Conservation (phyloP, 192 early-diverging fungal species). For the Dissophora ornata region DNA sequence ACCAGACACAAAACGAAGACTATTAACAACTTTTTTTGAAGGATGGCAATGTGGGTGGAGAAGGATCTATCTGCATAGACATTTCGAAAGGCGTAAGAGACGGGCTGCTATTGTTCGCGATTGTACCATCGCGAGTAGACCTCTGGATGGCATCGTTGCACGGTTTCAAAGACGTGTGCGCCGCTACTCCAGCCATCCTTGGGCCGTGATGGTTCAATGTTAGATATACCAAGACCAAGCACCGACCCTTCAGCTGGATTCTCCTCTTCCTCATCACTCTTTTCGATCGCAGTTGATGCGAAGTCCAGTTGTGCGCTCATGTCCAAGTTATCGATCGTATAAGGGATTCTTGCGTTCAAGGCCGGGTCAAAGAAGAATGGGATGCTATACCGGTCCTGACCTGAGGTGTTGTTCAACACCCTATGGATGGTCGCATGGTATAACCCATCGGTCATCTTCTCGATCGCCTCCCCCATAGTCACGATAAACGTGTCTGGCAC, state of each 20-base stretch:
- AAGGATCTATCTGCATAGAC: too few species aligned
- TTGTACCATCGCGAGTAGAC: conserved; percentile 32
- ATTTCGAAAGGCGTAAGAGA: too few species aligned
- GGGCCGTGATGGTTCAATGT: neutral
- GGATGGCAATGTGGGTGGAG: too few species aligned
- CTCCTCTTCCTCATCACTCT: too few species aligned
- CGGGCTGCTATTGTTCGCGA: too few species aligned
- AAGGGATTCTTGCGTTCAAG: conserved; percentile 50
- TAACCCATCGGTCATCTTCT: conserved; percentile 59
- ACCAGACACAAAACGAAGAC: too few species aligned
- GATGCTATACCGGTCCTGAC: conserved; percentile 64
- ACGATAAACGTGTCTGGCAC: conserved; percentile 71
- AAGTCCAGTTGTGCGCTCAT: conserved; percentile 17
- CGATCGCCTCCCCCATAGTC: conserved; percentile 73
- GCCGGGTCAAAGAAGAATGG: conserved; percentile 67
- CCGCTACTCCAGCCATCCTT: conserved; percentile 35
- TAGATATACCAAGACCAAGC: conserved; percentile 6
- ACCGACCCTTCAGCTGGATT: conserved; percentile 4
- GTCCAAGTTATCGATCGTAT: conserved; percentile 31
- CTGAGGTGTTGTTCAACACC: conserved; percentile 63
- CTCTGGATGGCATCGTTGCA: conserved; percentile 48
- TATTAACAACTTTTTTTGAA: too few species aligned
- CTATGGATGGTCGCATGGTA: conserved; percentile 69
- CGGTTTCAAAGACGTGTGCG: conserved; percentile 47
- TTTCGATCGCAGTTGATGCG: neutral